Conservation (phyloP, 345 rosid species). For the Brassica juncea region DNA sequence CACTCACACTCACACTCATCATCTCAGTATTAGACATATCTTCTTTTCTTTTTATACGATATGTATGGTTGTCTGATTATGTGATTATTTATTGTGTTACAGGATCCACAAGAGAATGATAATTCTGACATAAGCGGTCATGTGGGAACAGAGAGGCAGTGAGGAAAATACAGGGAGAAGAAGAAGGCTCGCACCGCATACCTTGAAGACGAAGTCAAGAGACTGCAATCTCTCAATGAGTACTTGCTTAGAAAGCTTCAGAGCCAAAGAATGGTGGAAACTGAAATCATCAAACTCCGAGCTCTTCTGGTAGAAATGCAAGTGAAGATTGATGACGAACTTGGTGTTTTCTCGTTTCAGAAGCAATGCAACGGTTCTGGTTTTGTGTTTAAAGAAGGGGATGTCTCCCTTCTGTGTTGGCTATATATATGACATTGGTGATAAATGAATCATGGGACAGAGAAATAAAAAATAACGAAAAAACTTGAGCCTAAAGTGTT, state of each 20-base stretch:
- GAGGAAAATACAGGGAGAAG: conserved; percentile 75
- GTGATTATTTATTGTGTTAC: neutral
- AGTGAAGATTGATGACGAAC: conserved; percentile 54
- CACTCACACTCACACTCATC: conserved; percentile 55
- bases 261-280: conserved; percentile 53
- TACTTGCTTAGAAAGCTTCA: conserved; percentile 56
- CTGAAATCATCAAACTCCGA: conserved; percentile 56
- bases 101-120: conserved; percentile 46
- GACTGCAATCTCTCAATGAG: conserved; percentile 49
- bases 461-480: no score
- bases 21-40: conserved; percentile 23
- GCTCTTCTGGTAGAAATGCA: conserved; percentile 52
- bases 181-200: conserved; percentile 73
- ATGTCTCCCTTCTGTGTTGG: neutral
- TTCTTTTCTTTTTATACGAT: neutral
- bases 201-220: conserved; percentile 74
- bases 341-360: conserved; percentile 43
- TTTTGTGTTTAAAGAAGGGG: conserved; percentile 45
- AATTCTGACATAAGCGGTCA: conserved; percentile 42
- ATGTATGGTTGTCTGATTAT: neutral
- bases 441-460: no score
- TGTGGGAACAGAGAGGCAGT: conserved; percentile 77
- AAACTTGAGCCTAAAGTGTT: no score
- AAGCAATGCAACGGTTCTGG: conserved; percentile 36
- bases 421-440: no score